Base-by-base conservation (phyloP, 768 basidiomycete genomes). In the Lactifluus volemus region DNA sequence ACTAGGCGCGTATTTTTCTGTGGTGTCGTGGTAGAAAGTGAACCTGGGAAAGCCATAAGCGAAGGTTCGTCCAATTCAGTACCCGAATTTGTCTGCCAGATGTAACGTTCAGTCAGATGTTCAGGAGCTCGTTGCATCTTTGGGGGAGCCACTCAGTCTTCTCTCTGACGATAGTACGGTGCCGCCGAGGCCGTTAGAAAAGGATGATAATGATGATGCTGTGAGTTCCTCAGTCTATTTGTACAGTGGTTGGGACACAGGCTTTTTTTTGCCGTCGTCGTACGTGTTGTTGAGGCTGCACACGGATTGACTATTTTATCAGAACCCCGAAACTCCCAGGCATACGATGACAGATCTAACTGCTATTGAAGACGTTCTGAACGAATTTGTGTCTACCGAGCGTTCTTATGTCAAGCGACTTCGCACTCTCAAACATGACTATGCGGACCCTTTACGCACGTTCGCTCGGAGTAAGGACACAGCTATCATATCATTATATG, bases 361-460 rank as follows among this genome's bases (percentile, higher is more conserved):
- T 59, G 82, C 85, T 14, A 78, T 95, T 49, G 73, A 79, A 34
- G 86, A 90, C 51, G 81, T 90, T 59, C 79, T 96, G 65, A 86
- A 86, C 64, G 95, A 98, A 73, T 81, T 98, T 17, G 82, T 97
- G 15, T 80, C 83, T 39, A 98, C 93, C 12, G 95, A 98, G 71
- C 83, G 85, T 59, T 86, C 89, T 51, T 98, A 98, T 71, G 85
- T 97, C 63, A 84, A 80, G 65, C 84, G 92, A 14, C 79, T 98
- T 17, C 82, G 81, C 66, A 86, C 84, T 32, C 81, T 98, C 68
- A 94, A 95, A 73, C 74, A 80, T 49, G 85, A 91, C 67, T 98
- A 97, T 69, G 96, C 95, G 38, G 88, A 92, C 70, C 97, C 94
- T 9, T 77, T 99, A 30, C 84, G 94, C 41, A 81, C 81, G 48